Conservation (phyloP, 306 rosid genomes). For the Coriaria nepalensis region DNA sequence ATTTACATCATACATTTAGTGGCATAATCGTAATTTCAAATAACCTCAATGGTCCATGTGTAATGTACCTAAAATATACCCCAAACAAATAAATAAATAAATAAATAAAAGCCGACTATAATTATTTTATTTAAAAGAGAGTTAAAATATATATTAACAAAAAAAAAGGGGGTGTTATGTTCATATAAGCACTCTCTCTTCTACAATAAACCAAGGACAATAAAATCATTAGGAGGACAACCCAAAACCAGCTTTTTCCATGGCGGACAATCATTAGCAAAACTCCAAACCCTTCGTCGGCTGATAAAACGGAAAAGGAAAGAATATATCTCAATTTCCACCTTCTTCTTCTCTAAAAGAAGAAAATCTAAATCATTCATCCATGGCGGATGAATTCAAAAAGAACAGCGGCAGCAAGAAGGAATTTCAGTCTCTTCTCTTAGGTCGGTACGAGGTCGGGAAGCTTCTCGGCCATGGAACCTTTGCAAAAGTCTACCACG, state of each 20-base stretch:
- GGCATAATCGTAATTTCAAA: neutral
- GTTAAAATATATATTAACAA: neutral
- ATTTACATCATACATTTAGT: neutral
- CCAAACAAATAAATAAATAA: neutral
- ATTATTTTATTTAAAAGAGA: too few species aligned
- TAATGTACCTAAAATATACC: neutral
- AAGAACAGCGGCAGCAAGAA: constrained; percentile 23
- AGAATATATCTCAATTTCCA: neutral
- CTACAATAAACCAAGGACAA: constrained; percentile 2
- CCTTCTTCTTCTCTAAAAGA: neutral
- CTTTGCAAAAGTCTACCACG: constrained; percentile 80
- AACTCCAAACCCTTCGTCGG: neutral
- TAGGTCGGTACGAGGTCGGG: constrained; percentile 74
- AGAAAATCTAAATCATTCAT: neutral
- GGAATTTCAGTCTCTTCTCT: constrained; percentile 26
- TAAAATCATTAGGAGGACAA: constrained; percentile 3
- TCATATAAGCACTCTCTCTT: neutral
- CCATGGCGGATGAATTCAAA: constrained; percentile 26
- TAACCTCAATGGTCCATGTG: neutral
- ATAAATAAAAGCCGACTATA: neutral
- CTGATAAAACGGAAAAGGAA: neutral
- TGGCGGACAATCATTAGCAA: constrained; percentile 13
- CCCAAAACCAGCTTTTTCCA: constrained; percentile 2
- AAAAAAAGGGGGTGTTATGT: neutral
- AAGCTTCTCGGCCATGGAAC: constrained; percentile 88